Evolutionary conservation across 2,329 filamentous ascomycete species (phyloP), one percentile per base, ranked within the genome.

Genomic region (Cladophialophora exuberans): DNA sequence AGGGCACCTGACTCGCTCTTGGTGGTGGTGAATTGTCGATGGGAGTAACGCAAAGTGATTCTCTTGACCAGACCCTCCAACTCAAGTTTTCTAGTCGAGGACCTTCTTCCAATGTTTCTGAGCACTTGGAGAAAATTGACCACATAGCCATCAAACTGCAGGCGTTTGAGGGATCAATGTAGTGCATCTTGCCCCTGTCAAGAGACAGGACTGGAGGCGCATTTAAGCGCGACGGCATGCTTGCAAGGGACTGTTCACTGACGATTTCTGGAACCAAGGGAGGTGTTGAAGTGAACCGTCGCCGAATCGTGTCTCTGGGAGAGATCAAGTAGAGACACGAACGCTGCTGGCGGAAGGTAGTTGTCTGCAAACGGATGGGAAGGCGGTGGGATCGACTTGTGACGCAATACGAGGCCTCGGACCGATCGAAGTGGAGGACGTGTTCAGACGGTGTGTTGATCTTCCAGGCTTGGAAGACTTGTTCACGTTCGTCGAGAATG

Each of bases 61-160:
- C 92, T 67, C 91, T 83, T 66, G 90, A 95, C 93, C 92, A 97
- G 59, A 97, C 77, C 66, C 94, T 82, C 94, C 94, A 97, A 71
- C 89, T 95, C 61, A 99, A 79, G 76, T 99, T 97, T 72, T 97
- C 94, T 70, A 97, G 79, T 68, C 94, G 83, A 69, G 90, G 86
- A 54, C 94, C 94, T 73, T 97, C 89, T 70, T 96, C 90, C 71
- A 97, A 87, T 48, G 92, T 94, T 68, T 94, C 90, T 69, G 91
- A 90, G 73, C 93, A 96, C 75, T 91, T 90, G 47, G 91, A 93
- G 70, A 97, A 97, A 57, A 97, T 91, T 72, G 90, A 93, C 91
- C 92, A 96, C 84, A 97, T 95, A 78, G 89, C 92, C 76, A 94
- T 95, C 47, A 97, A 84, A 70, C 92, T 95, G 75, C 96, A 90